Conservation (phyloP, 2,329 filamentous ascomycete genomes). For the Penicillium sp. region DNA sequence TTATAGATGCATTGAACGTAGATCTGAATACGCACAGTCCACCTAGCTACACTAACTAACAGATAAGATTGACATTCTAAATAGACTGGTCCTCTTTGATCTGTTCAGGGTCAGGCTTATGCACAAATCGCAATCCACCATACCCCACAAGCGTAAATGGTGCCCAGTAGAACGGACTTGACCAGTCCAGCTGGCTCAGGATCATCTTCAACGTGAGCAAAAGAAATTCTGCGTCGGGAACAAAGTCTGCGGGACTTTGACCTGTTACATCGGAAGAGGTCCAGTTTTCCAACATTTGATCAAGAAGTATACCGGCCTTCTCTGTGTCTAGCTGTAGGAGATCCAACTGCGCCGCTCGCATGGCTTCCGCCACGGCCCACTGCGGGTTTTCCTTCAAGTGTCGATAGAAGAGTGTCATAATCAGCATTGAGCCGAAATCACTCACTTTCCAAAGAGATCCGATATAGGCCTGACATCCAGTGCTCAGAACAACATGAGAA, state of each 20-base stretch:
- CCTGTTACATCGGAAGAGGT: neutral
- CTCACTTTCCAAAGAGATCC: constrained; percentile 27
- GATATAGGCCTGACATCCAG: constrained; percentile 27
- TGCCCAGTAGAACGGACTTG: constrained; percentile 27
- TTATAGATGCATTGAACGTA: neutral
- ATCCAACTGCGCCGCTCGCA: constrained; percentile 20
- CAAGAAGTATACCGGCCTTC: constrained; percentile 18
- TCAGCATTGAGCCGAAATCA: constrained; percentile 28
- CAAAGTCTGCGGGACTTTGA: constrained; percentile 17
- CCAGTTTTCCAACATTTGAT: constrained; percentile 19
- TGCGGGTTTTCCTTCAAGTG: constrained; percentile 14
- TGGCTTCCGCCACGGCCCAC: constrained; percentile 13
- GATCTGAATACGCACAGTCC: neutral
- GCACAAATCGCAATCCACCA: constrained; percentile 22
- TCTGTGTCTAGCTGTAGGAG: constrained; percentile 18
- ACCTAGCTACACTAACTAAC: neutral
- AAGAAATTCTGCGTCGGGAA: constrained; percentile 21
- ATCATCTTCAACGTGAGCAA: constrained; percentile 22
- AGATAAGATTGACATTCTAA: neutral
- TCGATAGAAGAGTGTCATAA: constrained; percentile 27
- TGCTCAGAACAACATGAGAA: constrained; percentile 27
- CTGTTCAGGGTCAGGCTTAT: neutral
- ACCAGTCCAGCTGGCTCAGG: constrained; percentile 24
- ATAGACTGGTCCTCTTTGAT: neutral
- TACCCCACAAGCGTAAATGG: constrained; percentile 25